Base-by-base conservation (phyloP, 805 yeast genomes). In the Candida dajiaensis region DNA sequence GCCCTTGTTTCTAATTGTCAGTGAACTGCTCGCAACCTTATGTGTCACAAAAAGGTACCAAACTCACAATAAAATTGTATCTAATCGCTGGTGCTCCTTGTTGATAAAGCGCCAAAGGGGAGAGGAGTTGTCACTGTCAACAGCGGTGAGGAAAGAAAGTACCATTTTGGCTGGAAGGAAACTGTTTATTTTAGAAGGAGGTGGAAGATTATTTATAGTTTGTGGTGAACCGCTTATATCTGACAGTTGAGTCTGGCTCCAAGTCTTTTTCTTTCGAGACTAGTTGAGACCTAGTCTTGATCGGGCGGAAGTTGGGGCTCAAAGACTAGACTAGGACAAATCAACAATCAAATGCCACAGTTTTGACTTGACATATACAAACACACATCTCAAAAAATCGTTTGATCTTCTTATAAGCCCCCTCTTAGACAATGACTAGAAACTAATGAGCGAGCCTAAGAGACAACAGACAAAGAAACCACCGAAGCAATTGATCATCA, bases 51-150 rank as follows among this genome's bases (percentile, higher is more conserved):
- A 33, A 16, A 33, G 36, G 20, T 33, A 20, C 20, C 20, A 8
- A 11, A 44, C 47, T 15, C 22, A 44, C 50, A 44, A 41, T 23
- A 44, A 31, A 41, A 44, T 38, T 16, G 35, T 78, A 50, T 44
- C 50, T 37, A 42, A 33, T 33, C 25, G 25, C n/a, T 46, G 46
- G 23, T 43, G 35, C 37, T 47, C 47, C 13, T 46, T 43, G 40
- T 47, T 47, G 29, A 47, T 25, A 20, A 47, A 41, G 37, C 40
- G 42, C 50, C 50, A 47, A 23, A 47, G 47, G 2, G 44, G 47
- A 15, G 47, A 37, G 15, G 41, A 46, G 44, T 47, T 47, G 40
- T 42, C 19, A 20, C 41, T 20, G 38, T 46, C 36, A n/a, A 16
- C 36, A 6, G 18, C 20, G 5, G 36, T 16, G 12, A 33, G 15